Conservation (phyloP, 805 yeast species). For the Metschnikowia gelsemii region DNA sequence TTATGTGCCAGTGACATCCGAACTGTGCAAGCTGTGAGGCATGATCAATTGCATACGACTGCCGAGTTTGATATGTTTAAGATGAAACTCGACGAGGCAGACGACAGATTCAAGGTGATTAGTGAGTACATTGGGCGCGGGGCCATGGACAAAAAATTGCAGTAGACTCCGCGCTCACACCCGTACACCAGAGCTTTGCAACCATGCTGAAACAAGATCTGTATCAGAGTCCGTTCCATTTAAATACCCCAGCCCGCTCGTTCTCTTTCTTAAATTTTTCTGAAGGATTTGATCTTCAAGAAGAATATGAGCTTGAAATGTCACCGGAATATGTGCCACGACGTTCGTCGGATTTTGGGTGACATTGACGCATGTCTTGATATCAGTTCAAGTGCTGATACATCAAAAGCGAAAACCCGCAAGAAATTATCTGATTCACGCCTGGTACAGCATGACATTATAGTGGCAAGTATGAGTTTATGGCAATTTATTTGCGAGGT, state of each 20-base stretch:
- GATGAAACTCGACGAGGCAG: conserved; percentile 50
- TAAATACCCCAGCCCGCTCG: neutral
- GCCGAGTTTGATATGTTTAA: conserved; percentile 64
- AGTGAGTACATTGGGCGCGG: conserved; percentile 88
- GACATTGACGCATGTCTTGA: neutral
- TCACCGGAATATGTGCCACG: neutral
- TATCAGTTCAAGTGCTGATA: neutral
- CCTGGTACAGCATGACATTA: neutral
- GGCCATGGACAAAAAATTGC: conserved; percentile 54
- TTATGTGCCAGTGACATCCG: conserved; percentile 46
- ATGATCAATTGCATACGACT: conserved; percentile 62
- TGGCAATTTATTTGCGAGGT: conserved; percentile 1
- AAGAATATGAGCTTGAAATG: conserved; percentile 1
- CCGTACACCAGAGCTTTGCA: conserved; percentile 18
- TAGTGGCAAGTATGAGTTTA: conserved; percentile 1
- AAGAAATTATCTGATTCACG: neutral
- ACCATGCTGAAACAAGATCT: conserved; percentile 16
- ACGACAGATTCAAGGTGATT: conserved; percentile 69
- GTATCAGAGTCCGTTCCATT: neutral
- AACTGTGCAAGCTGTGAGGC: conserved; percentile 2
- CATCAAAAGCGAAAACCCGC: neutral
- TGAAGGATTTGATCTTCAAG: no score
- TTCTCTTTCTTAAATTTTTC: neutral
- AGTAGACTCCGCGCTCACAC: conserved; percentile 2
- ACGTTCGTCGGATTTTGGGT: conserved; percentile 1